Percentiles rank a stretch among this genome's conserved stretches.
These are phyloP conservation scores for Emergomyces pasteurianus DNA, from an alignment of 2,329 filamentous ascomycete genomes.

Conservation along the genomic window DNA sequence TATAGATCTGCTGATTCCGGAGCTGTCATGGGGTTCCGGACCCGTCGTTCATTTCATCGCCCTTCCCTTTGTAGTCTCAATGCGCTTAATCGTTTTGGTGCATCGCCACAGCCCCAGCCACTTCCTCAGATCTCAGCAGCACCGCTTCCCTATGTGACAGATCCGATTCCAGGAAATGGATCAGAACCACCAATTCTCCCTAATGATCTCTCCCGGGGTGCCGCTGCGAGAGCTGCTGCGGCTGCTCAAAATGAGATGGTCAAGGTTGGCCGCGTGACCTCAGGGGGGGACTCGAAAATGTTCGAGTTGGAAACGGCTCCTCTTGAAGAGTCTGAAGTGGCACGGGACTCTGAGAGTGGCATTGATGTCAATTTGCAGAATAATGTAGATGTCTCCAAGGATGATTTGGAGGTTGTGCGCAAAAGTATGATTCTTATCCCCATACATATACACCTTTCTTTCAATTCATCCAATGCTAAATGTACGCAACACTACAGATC, in stretches of 20 bases:
- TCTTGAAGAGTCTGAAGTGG: conserved; percentile 18
- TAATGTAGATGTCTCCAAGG: conserved; percentile 23
- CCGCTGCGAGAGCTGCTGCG: conserved; percentile 36
- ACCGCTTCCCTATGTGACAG: conserved; percentile 7
- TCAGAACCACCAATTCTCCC: conserved; percentile 29
- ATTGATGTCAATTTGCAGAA: conserved; percentile 36
- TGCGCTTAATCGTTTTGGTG: conserved; percentile 23
- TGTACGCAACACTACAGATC: conserved; percentile 32
- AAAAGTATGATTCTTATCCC: conserved; percentile 18
- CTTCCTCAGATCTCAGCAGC: too few species aligned
- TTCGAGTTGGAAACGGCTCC: conserved; percentile 8
- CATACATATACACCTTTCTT: conserved; percentile 7
- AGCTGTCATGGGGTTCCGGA: conserved; percentile 18
- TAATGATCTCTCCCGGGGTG: conserved; percentile 28
- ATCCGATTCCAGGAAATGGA: conserved; percentile 26
- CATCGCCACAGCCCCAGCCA: too few species aligned
- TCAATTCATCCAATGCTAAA: neutral
- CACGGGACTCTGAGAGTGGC: conserved; percentile 37
- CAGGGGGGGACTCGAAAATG: conserved; percentile 18
- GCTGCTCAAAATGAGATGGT: conserved; percentile 38
- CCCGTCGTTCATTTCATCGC: conserved; percentile 22
- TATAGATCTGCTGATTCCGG: conserved; percentile 13
- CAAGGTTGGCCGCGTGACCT: conserved; percentile 16
- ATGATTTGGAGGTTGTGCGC: conserved; percentile 26
- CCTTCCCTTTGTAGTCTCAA: conserved; percentile 26